Evolutionary conservation across 345 rosid genomes (phyloP).

Genomic region (Moringa oleifera): DNA sequence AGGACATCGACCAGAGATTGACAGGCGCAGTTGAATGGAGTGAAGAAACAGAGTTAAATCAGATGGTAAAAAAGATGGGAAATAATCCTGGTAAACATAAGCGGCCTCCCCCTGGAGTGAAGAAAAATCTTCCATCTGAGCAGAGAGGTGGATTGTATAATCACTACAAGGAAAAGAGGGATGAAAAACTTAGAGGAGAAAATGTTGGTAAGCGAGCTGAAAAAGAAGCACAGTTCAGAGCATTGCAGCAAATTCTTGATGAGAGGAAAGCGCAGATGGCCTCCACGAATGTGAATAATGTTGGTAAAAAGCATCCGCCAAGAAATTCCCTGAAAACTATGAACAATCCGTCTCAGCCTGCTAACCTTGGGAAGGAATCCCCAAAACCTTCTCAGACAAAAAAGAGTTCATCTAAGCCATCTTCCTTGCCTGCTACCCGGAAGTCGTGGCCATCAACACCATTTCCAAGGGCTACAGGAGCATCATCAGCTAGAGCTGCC

Average conservation of each 20-base stretch:
- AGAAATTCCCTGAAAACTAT: conserved; percentile 28
- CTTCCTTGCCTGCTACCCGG: conserved; percentile 35
- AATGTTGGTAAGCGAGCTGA: conserved; percentile 42
- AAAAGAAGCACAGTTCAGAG: conserved; percentile 45
- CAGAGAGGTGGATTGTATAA: conserved; percentile 54
- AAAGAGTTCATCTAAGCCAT: conserved; percentile 36
- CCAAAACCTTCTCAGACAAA: conserved; percentile 30
- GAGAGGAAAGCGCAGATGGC: conserved; percentile 48
- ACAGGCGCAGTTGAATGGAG: conserved; percentile 42
- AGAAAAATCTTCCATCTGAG: conserved; percentile 27
- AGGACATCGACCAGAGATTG: conserved; percentile 28
- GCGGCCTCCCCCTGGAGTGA: conserved; percentile 21
- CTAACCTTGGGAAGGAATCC: conserved; percentile 33
- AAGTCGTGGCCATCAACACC: conserved; percentile 60
- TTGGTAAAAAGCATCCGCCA: conserved; percentile 26
- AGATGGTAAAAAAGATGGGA: conserved; percentile 46
- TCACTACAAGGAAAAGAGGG: conserved; percentile 52
- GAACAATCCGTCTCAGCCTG: conserved; percentile 29
- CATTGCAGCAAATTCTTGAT: conserved; percentile 42
- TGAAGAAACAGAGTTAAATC: conserved; percentile 49
- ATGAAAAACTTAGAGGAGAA: conserved; percentile 55
- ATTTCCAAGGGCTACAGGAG: conserved; percentile 32
- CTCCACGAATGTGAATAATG: conserved; percentile 27
- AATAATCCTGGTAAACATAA: conserved; percentile 20
- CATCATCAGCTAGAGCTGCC: conserved; percentile 36